Conservation (phyloP, 192 early-diverging fungal genomes). For the Podila epigama region DNA sequence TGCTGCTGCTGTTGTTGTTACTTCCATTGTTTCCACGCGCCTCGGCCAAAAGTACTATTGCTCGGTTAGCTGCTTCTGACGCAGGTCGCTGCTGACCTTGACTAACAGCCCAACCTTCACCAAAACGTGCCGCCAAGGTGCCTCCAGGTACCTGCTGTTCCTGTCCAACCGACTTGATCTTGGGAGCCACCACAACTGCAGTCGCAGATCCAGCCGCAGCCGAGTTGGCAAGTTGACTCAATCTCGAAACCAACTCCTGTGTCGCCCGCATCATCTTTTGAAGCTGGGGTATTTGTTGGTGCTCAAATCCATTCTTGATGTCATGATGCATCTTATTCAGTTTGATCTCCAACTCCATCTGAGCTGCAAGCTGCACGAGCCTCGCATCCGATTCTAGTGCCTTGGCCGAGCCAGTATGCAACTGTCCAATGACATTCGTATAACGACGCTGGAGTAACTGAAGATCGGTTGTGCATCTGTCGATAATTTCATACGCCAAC, state of each 20-base stretch:
- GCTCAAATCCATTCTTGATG: constrained; percentile 30
- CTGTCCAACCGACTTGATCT: neutral
- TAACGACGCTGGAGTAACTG: constrained; percentile 28
- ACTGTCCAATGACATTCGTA: neutral
- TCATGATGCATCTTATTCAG: constrained; percentile 30
- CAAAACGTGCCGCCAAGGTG: neutral
- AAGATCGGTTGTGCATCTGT: constrained; percentile 39
- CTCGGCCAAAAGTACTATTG: too few species aligned
- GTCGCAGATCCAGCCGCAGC: constrained; percentile 43
- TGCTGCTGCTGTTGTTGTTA: neutral
- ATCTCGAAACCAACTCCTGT: constrained; percentile 28
- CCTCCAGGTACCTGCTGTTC: neutral
- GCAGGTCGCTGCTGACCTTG: neutral
- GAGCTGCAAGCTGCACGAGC: constrained; percentile 16
- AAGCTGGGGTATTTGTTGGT: constrained; percentile 35
- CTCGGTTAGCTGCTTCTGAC: too few species aligned
- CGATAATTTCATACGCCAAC: constrained; percentile 39
- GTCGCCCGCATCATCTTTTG: constrained; percentile 38
- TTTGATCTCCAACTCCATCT: constrained; percentile 37
- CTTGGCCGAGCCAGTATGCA: constrained; percentile 16
- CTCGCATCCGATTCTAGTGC: constrained; percentile 38
- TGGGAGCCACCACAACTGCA: constrained; percentile 22
- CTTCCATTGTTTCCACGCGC: too few species aligned
- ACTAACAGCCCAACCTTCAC: neutral
- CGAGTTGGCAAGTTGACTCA: constrained; percentile 23